Percentiles rank a stretch among this genome's conserved stretches.
Evolutionary conservation across 208 protist genomes (phyloP).

Genomic region (Endotrypanum monterogeii): DNA sequence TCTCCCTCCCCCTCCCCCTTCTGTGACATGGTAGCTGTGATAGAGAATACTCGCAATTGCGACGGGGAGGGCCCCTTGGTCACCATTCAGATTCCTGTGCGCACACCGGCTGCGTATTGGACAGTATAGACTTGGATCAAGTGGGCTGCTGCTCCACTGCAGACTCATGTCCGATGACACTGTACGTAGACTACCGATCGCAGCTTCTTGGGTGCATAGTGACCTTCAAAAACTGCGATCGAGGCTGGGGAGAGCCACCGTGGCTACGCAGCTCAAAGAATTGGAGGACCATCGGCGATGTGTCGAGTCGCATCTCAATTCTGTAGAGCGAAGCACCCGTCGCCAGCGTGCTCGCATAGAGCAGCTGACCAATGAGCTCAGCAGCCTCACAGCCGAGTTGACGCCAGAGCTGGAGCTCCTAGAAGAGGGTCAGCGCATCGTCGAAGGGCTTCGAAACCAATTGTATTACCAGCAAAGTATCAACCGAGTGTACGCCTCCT

Average conservation of each 20-base stretch:
- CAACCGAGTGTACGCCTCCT: neutral
- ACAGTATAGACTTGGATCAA: neutral
- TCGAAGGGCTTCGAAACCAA: slow-evolving; percentile 23
- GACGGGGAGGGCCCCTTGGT: neutral
- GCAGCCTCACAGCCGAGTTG: slow-evolving; percentile 21
- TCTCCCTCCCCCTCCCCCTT: too few relatives aligned
- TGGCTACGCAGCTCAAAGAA: slow-evolving; percentile 25
- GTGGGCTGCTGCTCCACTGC: neutral
- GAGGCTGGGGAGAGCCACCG: slow-evolving; percentile 16
- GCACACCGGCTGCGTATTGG: neutral
- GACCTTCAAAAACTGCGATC: slow-evolving; percentile 48
- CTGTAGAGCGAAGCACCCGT: slow-evolving; percentile 9
- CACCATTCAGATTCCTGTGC: neutral
- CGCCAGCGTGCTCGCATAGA: slow-evolving; percentile 18
- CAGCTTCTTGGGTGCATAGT: slow-evolving; percentile 64
- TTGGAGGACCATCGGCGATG: slow-evolving; percentile 28
- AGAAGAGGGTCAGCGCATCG: slow-evolving; percentile 21
- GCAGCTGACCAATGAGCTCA: slow-evolving; percentile 20
- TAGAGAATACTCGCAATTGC: neutral
- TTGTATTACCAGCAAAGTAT: slow-evolving; percentile 35
- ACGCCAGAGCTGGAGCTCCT: slow-evolving; percentile 8
- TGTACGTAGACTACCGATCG: slow-evolving; percentile 6
- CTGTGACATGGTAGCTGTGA: too few relatives aligned
- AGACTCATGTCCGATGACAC: neutral
- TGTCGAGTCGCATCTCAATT: slow-evolving; percentile 9